Base-by-base conservation (phyloP, 108 stramenopile species). In the Conticribra guillardii region DNA sequence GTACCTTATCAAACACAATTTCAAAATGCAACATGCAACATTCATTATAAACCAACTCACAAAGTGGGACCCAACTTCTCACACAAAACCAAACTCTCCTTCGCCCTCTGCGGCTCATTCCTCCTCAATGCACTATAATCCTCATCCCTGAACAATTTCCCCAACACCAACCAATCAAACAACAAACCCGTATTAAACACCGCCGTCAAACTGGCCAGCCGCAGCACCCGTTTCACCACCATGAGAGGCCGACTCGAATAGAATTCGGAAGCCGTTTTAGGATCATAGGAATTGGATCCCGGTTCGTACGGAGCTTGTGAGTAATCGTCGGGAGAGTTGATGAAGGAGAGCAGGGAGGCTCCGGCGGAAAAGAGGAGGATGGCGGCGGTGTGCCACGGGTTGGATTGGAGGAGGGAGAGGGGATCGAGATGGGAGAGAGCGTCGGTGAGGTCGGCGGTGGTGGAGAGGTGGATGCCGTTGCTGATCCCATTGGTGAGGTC, bases 21-120 rank as follows among this genome's bases (percentile, higher is more conserved):
- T n/a, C n/a, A n/a, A n/a, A n/a, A n/a, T n/a, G n/a, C n/a, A n/a
- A n/a, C n/a, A n/a, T n/a, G n/a, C n/a, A n/a, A n/a, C n/a, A n/a
- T n/a, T n/a, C n/a, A n/a, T n/a, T n/a, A n/a, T n/a, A n/a, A n/a
- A n/a, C n/a, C 37, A 9, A 41, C 37, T 41, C 37, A 41, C 37
- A 94, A 97, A 11, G 95, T 94, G 0, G 96, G 96, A 0, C 96
- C 96, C 0, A 91, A 80, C 34, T 89, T 59, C 45, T 84, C 76
- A 52, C 87, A 80, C 14, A 96, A 64, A 15, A 45, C 44, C 48
- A 89, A 49, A 9, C 88, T 76, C 69, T 90, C 87, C 48, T 54
- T 71, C 44, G 93, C 96, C 23, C 96, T 79, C 23, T 59, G 71
- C 17, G 84, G 76, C 74, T 94, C 93, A 48, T 87, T 89, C 51